A percentile compares a stretch with the other conserved stretches of the same genome.
These are phyloP conservation scores for Parafenestella ontariensis DNA, from an alignment of 2,329 filamentous ascomycete genomes.

Conservation along the genomic window DNA sequence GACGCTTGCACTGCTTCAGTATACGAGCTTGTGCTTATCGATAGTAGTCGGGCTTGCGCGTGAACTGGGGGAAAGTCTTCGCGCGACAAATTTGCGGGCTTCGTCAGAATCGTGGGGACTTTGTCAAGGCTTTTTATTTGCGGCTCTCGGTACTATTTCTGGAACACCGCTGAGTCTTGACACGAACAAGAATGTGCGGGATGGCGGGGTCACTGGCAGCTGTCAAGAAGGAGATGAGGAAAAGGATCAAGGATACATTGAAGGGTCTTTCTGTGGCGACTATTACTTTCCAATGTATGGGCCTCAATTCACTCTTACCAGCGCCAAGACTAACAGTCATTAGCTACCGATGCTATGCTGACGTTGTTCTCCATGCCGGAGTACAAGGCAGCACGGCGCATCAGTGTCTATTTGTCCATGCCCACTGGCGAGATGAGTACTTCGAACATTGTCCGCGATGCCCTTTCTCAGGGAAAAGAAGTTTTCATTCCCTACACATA, in stretches of 20 bases:
- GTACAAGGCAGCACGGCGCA: conserved; percentile 74
- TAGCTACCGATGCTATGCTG: conserved; percentile 71
- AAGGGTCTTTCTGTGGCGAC: conserved; percentile 67
- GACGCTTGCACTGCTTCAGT: conserved; percentile 10
- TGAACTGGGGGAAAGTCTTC: neutral
- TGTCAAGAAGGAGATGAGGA: conserved; percentile 79
- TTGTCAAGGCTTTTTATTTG: neutral
- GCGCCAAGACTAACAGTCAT: conserved; percentile 16
- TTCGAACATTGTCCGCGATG: conserved; percentile 79
- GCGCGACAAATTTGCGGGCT: neutral
- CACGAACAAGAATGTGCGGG: neutral
- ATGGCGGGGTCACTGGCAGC: conserved; percentile 63
- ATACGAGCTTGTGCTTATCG: conserved; percentile 9
- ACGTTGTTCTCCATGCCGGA: conserved; percentile 71
- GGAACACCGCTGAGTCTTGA: conserved; percentile 19
- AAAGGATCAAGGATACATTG: conserved; percentile 72
- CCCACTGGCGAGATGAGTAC: conserved; percentile 86
- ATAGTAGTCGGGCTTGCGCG: conserved; percentile 2
- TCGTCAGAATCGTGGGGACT: neutral
- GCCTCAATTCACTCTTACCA: neutral
- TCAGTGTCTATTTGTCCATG: conserved; percentile 95
- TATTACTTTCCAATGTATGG: conserved; percentile 73
- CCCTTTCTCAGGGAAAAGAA: conserved; percentile 76
- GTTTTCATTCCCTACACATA: conserved; percentile 94
- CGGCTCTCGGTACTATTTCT: conserved; percentile 8